Conservation (phyloP, 331 rosid genomes). For the Quercus tomentella region DNA sequence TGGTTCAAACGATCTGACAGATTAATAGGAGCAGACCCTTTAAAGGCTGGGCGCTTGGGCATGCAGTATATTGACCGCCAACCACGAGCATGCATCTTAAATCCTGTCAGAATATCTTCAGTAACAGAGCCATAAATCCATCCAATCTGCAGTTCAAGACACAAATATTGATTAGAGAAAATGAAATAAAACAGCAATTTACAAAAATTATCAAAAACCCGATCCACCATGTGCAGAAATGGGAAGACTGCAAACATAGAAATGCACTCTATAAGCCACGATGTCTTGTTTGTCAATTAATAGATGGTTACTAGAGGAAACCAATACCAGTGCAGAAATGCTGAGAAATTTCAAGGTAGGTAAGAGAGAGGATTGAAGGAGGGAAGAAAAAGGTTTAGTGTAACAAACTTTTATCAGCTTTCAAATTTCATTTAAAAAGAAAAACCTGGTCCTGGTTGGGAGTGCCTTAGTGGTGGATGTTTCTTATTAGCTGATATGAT, state of each 20-base stretch:
- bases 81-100: constrained; percentile 98
- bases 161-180: constrained; percentile 7
- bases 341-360: neutral
- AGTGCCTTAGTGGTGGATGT: neutral
- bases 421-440: neutral
- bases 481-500: neutral
- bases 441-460: neutral
- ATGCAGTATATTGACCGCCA: constrained; percentile 97
- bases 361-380: neutral
- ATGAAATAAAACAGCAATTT: neutral
- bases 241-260: neutral
- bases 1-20: constrained; percentile 99
- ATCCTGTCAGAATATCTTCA: constrained; percentile 99
- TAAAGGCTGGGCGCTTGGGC: constrained; percentile 87
- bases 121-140: constrained; percentile 99
- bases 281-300: neutral
- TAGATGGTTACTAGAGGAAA: neutral
- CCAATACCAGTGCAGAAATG: constrained; percentile 8
- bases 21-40: constrained; percentile 98
- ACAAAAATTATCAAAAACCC: neutral
- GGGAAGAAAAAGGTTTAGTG: neutral
- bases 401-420: neutral
- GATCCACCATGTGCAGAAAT: neutral
- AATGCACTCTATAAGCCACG: neutral
- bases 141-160: constrained; percentile 64